Percentiles rank a stretch among this genome's conserved stretches.
These are phyloP conservation scores for Kazachstania kunashirensis DNA, from an alignment of 805 yeast genomes.

Conservation along the genomic window DNA sequence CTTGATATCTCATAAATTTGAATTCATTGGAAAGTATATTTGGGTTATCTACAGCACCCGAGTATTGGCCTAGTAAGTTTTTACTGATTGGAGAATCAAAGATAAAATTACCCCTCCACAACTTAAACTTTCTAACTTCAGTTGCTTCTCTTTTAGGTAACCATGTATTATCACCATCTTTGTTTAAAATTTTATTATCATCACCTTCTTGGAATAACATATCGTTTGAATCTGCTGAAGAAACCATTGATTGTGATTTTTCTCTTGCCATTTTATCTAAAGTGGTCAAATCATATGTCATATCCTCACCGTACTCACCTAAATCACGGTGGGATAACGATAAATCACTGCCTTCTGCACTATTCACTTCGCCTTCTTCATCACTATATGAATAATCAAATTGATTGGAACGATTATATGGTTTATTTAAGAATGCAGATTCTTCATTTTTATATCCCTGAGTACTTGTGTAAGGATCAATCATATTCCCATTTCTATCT, in stretches of 20 bases:
- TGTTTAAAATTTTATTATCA: slow-evolving; percentile 1
- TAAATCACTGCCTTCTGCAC: slow-evolving; percentile 6
- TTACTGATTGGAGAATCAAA: slow-evolving; percentile 85
- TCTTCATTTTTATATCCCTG: background rate
- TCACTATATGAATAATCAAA: slow-evolving; percentile 4
- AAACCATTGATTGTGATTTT: slow-evolving; percentile 7
- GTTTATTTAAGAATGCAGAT: background rate
- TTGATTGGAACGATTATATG: slow-evolving; percentile 6
- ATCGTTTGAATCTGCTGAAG: slow-evolving; percentile 10
- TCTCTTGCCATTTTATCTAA: slow-evolving; percentile 6
- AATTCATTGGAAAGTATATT: slow-evolving; percentile 40
- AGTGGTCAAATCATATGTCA: slow-evolving; percentile 11
- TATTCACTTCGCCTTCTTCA: slow-evolving; percentile 1
- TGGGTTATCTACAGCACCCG: slow-evolving; percentile 35
- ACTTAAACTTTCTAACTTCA: slow-evolving; percentile 24
- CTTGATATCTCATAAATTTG: slow-evolving; percentile 84
- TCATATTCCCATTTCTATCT: slow-evolving; percentile 29
- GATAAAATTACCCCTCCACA: slow-evolving; percentile 63
- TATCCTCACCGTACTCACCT: slow-evolving; percentile 19
- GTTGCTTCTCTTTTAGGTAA: slow-evolving; percentile 17
- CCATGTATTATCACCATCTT: background rate
- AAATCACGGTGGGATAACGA: slow-evolving; percentile 17
- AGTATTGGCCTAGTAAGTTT: slow-evolving; percentile 45
- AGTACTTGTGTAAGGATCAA: slow-evolving; percentile 23
- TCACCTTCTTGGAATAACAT: slow-evolving; percentile 5